Conservation (phyloP, 169 alveolate genomes). For the Plasmodium adleri region DNA sequence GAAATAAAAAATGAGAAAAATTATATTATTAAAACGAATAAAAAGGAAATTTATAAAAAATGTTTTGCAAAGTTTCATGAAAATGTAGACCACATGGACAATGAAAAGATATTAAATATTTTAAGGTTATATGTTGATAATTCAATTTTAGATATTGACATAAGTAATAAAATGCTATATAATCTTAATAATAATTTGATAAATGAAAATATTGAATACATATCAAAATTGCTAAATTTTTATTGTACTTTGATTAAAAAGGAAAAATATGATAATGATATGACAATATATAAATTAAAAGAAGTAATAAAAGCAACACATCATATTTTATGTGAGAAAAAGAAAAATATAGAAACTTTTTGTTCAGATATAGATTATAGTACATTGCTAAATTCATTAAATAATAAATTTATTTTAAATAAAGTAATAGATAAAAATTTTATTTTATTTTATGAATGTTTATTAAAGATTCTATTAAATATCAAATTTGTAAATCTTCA, state of each 20-base stretch:
- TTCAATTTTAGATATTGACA: conserved; percentile 35
- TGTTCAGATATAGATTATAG: conserved; percentile 51
- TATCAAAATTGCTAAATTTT: conserved; percentile 48
- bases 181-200: conserved; percentile 53
- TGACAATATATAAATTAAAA: conserved; percentile 32
- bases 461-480: conserved; percentile 31
- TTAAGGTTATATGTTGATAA: conserved; percentile 67
- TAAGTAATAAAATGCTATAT: conserved; percentile 34
- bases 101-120: conserved; percentile 47
- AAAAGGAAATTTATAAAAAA: conserved; percentile 63
- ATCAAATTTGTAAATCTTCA: conserved; percentile 65
- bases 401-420: conserved; percentile 53
- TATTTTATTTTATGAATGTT: conserved; percentile 46
- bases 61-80: conserved; percentile 33
- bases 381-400: conserved; percentile 47
- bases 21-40: conserved; percentile 49
- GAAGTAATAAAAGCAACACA: conserved; percentile 39
- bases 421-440: conserved; percentile 39
- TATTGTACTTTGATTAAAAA: conserved; percentile 55
- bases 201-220: conserved; percentile 43
- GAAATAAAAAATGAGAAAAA: conserved; percentile 47
- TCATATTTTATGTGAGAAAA: conserved; percentile 16
- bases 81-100: conserved; percentile 47
- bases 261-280: conserved; percentile 16
- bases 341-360: conserved; percentile 11